These are phyloP conservation scores for Blastocystis hominis DNA, from an alignment of 352 stramenopile species.

Conservation along the genomic window DNA sequence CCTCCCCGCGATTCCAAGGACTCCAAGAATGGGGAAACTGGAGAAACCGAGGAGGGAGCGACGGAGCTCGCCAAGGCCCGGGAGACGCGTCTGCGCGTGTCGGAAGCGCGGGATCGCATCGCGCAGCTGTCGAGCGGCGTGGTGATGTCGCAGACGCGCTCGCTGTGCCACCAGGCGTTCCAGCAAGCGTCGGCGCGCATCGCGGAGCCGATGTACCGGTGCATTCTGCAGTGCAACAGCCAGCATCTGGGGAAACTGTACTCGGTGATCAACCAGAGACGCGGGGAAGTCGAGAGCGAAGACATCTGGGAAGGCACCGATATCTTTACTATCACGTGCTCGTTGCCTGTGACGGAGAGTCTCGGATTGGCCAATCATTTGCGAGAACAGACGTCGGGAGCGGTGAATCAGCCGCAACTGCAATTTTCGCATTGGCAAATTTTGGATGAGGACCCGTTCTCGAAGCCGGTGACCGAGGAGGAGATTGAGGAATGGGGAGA, in stretches of 20 bases:
- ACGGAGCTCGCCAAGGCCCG: background rate
- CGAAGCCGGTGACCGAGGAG: constrained; percentile 83
- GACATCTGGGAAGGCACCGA: constrained; percentile 80
- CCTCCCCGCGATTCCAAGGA: constrained; percentile 60
- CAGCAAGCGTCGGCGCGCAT: constrained; percentile 36
- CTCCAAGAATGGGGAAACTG: background rate
- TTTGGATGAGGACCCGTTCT: constrained; percentile 87
- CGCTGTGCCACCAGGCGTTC: constrained; percentile 26
- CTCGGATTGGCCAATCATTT: constrained; percentile 81
- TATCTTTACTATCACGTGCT: constrained; percentile 82
- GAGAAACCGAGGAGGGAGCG: background rate
- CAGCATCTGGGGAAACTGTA: constrained; percentile 85
- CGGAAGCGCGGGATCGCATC: background rate
- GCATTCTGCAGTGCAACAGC: constrained; percentile 62
- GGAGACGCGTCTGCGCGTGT: background rate
- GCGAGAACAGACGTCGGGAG: constrained; percentile 81
- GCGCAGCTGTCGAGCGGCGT: constrained; percentile 1
- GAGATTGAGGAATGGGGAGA: constrained; percentile 88
- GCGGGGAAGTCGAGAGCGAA: constrained; percentile 77
- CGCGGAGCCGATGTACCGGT: constrained; percentile 57
- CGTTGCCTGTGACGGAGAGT: constrained; percentile 84
- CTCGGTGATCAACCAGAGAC: constrained; percentile 79
- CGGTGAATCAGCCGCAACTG: constrained; percentile 85
- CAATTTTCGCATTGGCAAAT: constrained; percentile 85
- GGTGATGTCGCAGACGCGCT: constrained; percentile 15